phyloP scores from a whole-genome alignment of 768 basidiomycete species.

The Xerocomellus amylosporus region DNA sequence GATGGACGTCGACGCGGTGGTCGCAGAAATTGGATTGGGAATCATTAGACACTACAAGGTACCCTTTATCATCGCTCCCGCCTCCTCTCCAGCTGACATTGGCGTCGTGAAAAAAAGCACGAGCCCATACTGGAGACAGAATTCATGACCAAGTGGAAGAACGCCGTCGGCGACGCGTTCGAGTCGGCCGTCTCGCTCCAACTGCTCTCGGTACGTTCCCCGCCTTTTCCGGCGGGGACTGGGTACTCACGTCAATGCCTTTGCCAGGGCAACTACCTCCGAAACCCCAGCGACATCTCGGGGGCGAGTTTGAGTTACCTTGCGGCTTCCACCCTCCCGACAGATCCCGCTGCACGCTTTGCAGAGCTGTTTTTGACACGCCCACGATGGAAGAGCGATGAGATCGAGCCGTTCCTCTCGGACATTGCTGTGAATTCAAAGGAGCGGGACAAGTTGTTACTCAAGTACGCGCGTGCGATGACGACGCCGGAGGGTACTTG shows the following conservation, averaged over 20 bases:
- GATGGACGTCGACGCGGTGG: slow-evolving; percentile 57
- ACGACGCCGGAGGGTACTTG: slow-evolving; percentile 65
- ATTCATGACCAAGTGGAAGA: slow-evolving; percentile 68
- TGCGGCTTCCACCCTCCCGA: slow-evolving; percentile 68
- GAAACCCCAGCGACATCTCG: slow-evolving; percentile 35
- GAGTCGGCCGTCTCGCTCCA: slow-evolving; percentile 55
- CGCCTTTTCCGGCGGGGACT: not conserved
- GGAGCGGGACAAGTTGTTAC: slow-evolving; percentile 81
- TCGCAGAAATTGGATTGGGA: slow-evolving; percentile 76
- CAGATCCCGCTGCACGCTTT: slow-evolving; percentile 79
- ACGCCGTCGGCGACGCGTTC: slow-evolving; percentile 76
- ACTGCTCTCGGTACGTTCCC: slow-evolving; percentile 58
- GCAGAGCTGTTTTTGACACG: slow-evolving; percentile 83
- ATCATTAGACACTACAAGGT: slow-evolving; percentile 65
- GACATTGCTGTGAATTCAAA: slow-evolving; percentile 84
- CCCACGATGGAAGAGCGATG: slow-evolving; percentile 70
- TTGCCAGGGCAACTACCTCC: slow-evolving; percentile 75
- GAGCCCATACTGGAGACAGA: slow-evolving; percentile 53
- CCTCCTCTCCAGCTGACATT: not conserved
- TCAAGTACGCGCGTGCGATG: slow-evolving; percentile 80
- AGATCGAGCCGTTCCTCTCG: slow-evolving; percentile 76
- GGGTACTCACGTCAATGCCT: not conserved
- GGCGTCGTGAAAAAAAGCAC: slow-evolving; percentile 39
- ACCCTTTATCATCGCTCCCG: not conserved
- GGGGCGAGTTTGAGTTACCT: slow-evolving; percentile 62